Evolutionary conservation across 768 basidiomycete species (phyloP).

Genomic region (Tricholoma flavovirens): DNA sequence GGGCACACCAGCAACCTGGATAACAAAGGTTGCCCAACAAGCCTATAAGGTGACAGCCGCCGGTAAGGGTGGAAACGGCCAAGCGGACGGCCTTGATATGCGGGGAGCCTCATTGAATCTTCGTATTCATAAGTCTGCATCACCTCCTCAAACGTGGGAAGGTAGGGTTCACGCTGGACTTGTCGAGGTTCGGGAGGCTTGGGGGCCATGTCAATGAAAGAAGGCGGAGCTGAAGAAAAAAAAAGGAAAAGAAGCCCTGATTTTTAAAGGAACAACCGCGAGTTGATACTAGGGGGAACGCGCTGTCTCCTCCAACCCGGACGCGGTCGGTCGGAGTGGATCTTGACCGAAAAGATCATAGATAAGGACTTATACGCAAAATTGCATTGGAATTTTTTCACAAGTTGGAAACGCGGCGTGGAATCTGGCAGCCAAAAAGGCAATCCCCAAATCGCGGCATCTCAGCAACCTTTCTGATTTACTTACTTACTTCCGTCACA

Average conservation of each 20-base stretch:
- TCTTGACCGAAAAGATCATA: not conserved
- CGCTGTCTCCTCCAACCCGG: not conserved
- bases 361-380: not conserved
- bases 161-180: not conserved
- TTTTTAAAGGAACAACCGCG: not conserved
- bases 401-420: not conserved
- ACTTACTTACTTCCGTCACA: not conserved
- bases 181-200: not conserved
- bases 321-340: not conserved
- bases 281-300: not conserved
- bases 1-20: slow-evolving; percentile 1
- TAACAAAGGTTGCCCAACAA: too few relatives aligned
- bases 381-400: too few relatives aligned
- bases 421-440: not conserved
- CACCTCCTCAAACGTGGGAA: slow-evolving; percentile 7
- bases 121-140: slow-evolving; percentile 2
- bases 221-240: not conserved
- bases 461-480: not conserved
- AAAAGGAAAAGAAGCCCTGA: not conserved
- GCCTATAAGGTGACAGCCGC: not conserved
- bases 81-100: slow-evolving; percentile 8
- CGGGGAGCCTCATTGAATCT: slow-evolving; percentile 11
- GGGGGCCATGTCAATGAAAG: not conserved
- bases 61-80: slow-evolving; percentile 10
- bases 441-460: not conserved